Evolutionary conservation across 306 rosid genomes (phyloP).

Genomic region (Dryas octopetala): DNA sequence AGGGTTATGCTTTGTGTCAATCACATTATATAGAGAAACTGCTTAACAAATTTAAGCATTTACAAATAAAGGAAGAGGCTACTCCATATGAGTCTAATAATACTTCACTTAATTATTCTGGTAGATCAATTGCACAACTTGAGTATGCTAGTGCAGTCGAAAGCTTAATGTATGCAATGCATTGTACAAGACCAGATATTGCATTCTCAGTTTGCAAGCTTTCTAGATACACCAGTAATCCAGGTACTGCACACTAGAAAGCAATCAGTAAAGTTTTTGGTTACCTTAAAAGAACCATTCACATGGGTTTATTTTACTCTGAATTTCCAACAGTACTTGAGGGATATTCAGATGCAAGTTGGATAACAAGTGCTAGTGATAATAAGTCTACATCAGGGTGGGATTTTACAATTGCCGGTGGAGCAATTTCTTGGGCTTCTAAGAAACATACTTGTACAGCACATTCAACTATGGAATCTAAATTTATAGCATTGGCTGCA

Average conservation of each 20-base stretch:
- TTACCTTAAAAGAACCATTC: neutral
- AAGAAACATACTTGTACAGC: no score
- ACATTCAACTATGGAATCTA: no score
- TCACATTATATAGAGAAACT: conserved; percentile 1
- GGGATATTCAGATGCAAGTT: no score
- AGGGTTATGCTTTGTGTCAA: neutral
- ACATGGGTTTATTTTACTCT: no score
- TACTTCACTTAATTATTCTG: neutral
- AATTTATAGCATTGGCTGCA: neutral
- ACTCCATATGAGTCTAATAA: neutral
- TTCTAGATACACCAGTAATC: neutral
- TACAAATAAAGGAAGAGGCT: neutral
- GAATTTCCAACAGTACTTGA: no score
- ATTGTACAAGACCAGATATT: neutral
- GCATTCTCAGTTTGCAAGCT: neutral
- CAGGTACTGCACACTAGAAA: neutral
- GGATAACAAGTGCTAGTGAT: no score
- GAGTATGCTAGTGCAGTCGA: neutral
- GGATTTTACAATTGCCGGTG: no score
- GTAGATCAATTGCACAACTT: neutral
- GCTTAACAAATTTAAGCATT: conserved; percentile 13
- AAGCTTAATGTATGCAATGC: neutral
- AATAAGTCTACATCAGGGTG: no score
- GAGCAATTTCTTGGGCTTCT: no score
- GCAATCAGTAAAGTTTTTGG: neutral